Evolutionary conservation across 257 asterid species (phyloP).

Genomic region (Solanum pinnatisectum): DNA sequence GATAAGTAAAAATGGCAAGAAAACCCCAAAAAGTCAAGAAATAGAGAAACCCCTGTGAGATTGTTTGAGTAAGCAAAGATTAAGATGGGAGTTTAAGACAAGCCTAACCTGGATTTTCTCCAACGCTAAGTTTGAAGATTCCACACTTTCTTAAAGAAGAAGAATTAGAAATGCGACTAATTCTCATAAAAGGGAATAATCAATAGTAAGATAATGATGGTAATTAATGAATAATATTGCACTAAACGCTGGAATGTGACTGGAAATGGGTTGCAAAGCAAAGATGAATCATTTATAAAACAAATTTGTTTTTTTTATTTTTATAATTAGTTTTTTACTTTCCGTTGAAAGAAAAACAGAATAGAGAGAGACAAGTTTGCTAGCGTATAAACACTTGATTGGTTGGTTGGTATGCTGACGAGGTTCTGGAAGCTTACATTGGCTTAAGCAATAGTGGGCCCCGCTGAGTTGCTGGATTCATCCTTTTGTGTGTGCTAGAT

Average conservation of each 20-base stretch:
- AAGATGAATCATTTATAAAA: constrained; percentile 7
- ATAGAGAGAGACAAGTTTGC: not conserved
- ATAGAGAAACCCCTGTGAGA: not conserved
- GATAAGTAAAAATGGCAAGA: not conserved
- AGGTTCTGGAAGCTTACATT: not conserved
- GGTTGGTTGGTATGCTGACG: not conserved
- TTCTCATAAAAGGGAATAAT: not conserved
- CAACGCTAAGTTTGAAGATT: not conserved
- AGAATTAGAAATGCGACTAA: not conserved
- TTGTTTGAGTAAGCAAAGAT: not conserved
- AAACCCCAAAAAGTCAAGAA: not conserved
- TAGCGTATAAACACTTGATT: not conserved
- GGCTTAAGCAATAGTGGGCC: not conserved
- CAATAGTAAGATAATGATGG: not conserved
- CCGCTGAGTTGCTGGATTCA: not conserved
- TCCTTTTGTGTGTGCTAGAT: not conserved
- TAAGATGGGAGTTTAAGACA: not conserved
- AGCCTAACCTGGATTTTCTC: constrained; percentile 1
- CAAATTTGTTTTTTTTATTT: not conserved
- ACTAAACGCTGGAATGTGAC: not conserved
- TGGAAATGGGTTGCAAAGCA: not conserved
- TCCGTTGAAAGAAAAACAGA: not conserved
- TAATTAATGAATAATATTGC: not conserved
- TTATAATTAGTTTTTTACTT: not conserved
- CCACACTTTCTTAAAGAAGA: not conserved